Percentiles rank a stretch among this genome's conserved stretches.
These are phyloP conservation scores for Aureoboletus auriporus DNA, from an alignment of 768 basidiomycete species.

Conservation along the genomic window DNA sequence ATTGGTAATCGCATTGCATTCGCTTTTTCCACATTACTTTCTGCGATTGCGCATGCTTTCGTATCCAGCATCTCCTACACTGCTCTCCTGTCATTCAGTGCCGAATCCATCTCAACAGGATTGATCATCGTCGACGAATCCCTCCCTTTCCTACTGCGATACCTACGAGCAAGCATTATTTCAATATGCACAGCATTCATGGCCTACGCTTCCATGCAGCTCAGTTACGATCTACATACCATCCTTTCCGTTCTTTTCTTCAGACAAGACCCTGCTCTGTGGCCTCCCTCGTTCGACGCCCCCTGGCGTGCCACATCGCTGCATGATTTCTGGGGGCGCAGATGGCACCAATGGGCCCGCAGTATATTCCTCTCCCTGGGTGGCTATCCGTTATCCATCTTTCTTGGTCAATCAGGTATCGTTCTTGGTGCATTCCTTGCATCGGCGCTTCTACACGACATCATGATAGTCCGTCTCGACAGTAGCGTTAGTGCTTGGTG, in stretches of 20 bases:
- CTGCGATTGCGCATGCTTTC: constrained; percentile 34
- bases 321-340: constrained; percentile 34
- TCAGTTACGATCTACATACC: constrained; percentile 24
- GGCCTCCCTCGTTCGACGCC: constrained; percentile 31
- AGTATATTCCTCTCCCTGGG: constrained; percentile 29
- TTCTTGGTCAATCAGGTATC: constrained; percentile 45
- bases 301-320: constrained; percentile 38
- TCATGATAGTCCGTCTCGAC: constrained; percentile 46
- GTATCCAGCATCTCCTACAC: constrained; percentile 44
- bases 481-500: constrained; percentile 37
- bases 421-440: constrained; percentile 54
- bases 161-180: constrained; percentile 40
- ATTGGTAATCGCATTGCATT: constrained; percentile 34
- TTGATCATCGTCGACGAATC: constrained; percentile 30
- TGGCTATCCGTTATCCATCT: constrained; percentile 22
- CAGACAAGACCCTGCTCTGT: constrained; percentile 25
- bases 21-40: constrained; percentile 30
- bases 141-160: constrained; percentile 23
- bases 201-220: constrained; percentile 43
- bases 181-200: constrained; percentile 39
- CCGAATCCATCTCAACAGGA: constrained; percentile 12
- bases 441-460: constrained; percentile 55
- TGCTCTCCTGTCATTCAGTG: constrained; percentile 42
- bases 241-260: constrained; percentile 26
- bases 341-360: constrained; percentile 34